Evolutionary conservation across 2,329 filamentous ascomycete species (phyloP), one percentile per base, ranked within the genome.

Genomic region (Xenosphaeropsis pyriputrescens): DNA sequence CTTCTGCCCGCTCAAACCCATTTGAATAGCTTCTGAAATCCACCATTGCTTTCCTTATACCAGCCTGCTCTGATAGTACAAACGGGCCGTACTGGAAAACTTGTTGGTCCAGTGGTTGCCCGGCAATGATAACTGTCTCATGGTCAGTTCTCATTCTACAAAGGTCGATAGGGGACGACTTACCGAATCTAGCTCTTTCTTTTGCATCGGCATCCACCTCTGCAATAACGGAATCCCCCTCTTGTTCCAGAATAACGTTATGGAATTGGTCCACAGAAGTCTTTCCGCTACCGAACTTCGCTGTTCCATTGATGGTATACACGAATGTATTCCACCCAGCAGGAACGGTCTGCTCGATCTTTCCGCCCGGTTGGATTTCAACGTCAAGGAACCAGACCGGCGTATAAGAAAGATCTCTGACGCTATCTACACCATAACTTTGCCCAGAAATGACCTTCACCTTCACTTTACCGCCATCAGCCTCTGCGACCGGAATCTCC

Each of bases 371-470:
- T 50, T 75, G 63, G 38, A 96, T 72, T 15, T 72, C 76, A 37
- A 95, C 65, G 55, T 96, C 89, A 33, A 96, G 67, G 44, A 94
- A 68, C 89, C 89, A 96, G n/a, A 96, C 86, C 0, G 91, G 91
- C 2, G 89, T 96, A 60, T 96, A 95, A 12, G 89, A 88, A 33
- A 96, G 66, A 53, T 96, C 88, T 55, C 89, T 77, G 38, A 94
- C 73, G 12, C 79, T 85, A 54, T 95, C 88, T 37, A 91, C 73
- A 33, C 85, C 88, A 51, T 86, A 79, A 39, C 76, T 79, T 55
- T 81, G 75, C 15, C 89, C 91, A 1, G 79, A 88, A 49, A 96
- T 96, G 47, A 96, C 82, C 61, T 94, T 95, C 47, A 96, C 69
- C 31, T 67, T 68, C 14, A 93, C 85, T 44, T 73, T 79, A 39